Evolutionary conservation across 1,284 basidiomycete species (phyloP).

Genomic region (Apiotrichum sp.): DNA sequence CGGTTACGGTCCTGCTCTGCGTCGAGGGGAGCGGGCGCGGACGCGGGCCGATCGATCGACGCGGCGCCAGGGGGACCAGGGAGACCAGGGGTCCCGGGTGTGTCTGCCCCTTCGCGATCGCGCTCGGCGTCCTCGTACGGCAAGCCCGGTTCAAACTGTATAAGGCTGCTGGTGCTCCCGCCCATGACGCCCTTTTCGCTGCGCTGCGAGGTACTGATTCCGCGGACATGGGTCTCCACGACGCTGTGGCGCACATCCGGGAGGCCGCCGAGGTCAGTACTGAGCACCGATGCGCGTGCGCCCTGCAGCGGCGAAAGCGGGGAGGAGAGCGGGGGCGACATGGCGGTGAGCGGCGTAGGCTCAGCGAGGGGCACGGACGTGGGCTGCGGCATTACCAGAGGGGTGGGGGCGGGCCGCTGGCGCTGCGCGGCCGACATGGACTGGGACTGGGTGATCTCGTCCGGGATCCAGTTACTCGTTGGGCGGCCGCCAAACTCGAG

Average conservation of each 20-base stretch:
- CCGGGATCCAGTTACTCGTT: not conserved
- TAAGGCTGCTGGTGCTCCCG: not conserved
- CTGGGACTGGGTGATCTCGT: no score
- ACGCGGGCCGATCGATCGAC: not conserved
- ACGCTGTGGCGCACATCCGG: not conserved
- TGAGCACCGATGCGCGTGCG: not conserved
- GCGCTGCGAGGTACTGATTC: not conserved
- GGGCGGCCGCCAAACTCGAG: not conserved
- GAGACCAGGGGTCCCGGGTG: not conserved
- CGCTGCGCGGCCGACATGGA: no score
- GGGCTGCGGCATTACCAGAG: no score
- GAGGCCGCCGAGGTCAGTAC: not conserved
- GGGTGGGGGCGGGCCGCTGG: no score
- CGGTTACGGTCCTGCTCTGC: not conserved
- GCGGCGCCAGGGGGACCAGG: slow-evolving; percentile 1
- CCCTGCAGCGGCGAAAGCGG: no score
- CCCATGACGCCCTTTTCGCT: not conserved
- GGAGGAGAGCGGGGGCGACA: no score
- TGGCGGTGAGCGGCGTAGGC: no score
- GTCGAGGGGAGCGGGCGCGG: not conserved
- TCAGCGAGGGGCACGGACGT: no score
- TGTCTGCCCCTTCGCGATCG: no score
- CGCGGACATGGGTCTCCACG: not conserved
- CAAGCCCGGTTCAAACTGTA: no score
- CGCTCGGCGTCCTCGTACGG: no score